Evolutionary conservation across 345 rosid species (phyloP), one percentile per base, ranked within the genome.

Genomic region (Xanthoceras sorbifolium): DNA sequence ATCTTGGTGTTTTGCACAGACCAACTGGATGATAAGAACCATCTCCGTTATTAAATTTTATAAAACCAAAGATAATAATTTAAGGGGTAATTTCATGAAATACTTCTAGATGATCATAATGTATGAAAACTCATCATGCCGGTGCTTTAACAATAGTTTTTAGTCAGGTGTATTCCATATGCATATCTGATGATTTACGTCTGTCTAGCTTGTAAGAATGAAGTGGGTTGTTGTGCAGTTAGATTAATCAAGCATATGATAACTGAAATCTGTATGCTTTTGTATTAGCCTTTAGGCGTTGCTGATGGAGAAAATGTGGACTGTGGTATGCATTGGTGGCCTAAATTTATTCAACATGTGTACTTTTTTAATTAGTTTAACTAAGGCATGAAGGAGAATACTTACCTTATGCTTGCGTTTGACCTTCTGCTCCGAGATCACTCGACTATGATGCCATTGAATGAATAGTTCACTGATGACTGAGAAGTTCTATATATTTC

Each of bases 241-340:
- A 9, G 14, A 8, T 59, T 54, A 54, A 54, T 38, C 55, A 44
- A 25, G 77, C 54, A 20, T 73, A 4, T 46, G 3, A 64, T 44
- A 29, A 12, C 14, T 1, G 59, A 61, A n/a, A n/a, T 64, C 23
- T 32, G 11, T 32, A 22, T 64, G 31, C 61, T 46, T 32, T 22
- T 8, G 10, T 63, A 7, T 50, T 17, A 32, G 77, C 50, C n/a
- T 64, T 73, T 73, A 73, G 26, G 23, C 17, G 20, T 73, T 28
- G 28, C 5, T 10, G 11, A 38, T 59, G 18, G 42, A 15, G 31
- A 17, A 40, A 15, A 34, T 59, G 54, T 46, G 29, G 26, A 29
- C 42, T 31, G 9, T 5, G 17, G 22, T 68, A 11, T 68, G 57
- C 57, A 68, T 23, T 44, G 20, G 38, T 4, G 20, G 12, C 8